phyloP scores from a whole-genome alignment of 768 basidiomycete species.

The Mycena crocata region DNA sequence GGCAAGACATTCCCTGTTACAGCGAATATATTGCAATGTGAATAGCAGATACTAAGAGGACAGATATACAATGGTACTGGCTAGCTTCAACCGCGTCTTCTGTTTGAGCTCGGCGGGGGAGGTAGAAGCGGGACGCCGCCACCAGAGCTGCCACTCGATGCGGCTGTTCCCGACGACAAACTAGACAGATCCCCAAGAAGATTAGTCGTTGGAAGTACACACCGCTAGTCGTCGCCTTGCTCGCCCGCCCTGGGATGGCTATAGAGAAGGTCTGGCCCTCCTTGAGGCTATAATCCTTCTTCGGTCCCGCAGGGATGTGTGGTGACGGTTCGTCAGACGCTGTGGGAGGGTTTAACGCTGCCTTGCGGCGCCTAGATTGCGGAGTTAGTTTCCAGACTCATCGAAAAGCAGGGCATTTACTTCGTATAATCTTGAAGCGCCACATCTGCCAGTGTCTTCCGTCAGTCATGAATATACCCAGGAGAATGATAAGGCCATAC shows the following conservation, averaged over 20 bases:
- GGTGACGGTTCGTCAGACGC: constrained; percentile 66
- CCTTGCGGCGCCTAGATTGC: constrained; percentile 67
- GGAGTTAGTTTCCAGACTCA: constrained; percentile 24
- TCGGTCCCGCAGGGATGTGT: constrained; percentile 79
- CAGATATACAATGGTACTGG: neutral
- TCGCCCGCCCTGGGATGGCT: constrained; percentile 83
- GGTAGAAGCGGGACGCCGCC: constrained; percentile 78
- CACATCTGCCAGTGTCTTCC: constrained; percentile 77
- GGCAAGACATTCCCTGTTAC: no score
- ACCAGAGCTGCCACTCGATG: constrained; percentile 43
- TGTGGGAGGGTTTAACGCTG: constrained; percentile 65
- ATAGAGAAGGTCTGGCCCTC: constrained; percentile 97
- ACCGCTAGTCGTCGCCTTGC: constrained; percentile 39
- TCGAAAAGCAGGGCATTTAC: constrained; percentile 48
- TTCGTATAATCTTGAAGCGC: constrained; percentile 90
- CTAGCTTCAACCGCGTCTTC: constrained; percentile 45
- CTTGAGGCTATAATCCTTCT: constrained; percentile 94
- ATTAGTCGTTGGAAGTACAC: constrained; percentile 42
- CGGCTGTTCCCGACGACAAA: constrained; percentile 14
- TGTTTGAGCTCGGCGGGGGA: constrained; percentile 80
- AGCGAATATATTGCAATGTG: neutral
- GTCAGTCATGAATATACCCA: constrained; percentile 22
- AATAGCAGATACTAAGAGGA: neutral
- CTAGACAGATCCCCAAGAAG: constrained; percentile 47
- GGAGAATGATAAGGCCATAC: constrained; percentile 57